Conservation (phyloP, 1,139 yeast genomes). For the Geotrichum australiense region DNA sequence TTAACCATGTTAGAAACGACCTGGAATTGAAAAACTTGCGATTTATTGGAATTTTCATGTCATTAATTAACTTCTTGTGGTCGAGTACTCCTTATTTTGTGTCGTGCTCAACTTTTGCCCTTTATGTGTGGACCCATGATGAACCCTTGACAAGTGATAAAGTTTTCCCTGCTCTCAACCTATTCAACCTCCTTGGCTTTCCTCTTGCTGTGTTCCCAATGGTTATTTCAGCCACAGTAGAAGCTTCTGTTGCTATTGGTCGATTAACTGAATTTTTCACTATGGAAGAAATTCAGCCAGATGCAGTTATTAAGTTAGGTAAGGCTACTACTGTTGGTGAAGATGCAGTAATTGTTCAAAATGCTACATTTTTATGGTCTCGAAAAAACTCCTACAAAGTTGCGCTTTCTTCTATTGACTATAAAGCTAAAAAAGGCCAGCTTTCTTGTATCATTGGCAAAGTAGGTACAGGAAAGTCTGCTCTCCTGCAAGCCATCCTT, state of each 20-base stretch:
- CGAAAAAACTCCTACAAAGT: conserved; percentile 69
- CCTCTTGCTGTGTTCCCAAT: conserved; percentile 93
- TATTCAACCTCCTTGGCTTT: conserved; percentile 60
- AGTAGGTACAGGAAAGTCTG: conserved; percentile 91
- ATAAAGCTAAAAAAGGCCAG: conserved; percentile 69
- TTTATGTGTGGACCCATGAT: conserved; percentile 59
- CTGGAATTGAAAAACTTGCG: conserved; percentile 75
- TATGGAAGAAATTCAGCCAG: conserved; percentile 73
- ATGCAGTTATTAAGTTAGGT: conserved; percentile 61
- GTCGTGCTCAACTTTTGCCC: conserved; percentile 84
- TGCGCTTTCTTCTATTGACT: conserved; percentile 67
- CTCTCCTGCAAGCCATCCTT: conserved; percentile 71
- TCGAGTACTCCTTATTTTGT: conserved; percentile 86
- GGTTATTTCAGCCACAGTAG: conserved; percentile 79
- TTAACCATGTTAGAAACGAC: conserved; percentile 78
- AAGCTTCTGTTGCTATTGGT: conserved; percentile 79
- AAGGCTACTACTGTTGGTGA: conserved; percentile 54
- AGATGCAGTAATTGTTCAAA: conserved; percentile 55
- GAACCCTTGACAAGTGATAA: conserved; percentile 79
- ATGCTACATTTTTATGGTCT: conserved; percentile 87
- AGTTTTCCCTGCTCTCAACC: conserved; percentile 89
- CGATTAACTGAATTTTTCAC: conserved; percentile 70
- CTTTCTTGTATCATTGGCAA: conserved; percentile 84
- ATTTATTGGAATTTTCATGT: conserved; percentile 69
- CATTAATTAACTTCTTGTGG: conserved; percentile 72